phyloP scores from a whole-genome alignment of 2,329 filamentous ascomycete genomes.

The Emmonsiellopsis sp. region DNA sequence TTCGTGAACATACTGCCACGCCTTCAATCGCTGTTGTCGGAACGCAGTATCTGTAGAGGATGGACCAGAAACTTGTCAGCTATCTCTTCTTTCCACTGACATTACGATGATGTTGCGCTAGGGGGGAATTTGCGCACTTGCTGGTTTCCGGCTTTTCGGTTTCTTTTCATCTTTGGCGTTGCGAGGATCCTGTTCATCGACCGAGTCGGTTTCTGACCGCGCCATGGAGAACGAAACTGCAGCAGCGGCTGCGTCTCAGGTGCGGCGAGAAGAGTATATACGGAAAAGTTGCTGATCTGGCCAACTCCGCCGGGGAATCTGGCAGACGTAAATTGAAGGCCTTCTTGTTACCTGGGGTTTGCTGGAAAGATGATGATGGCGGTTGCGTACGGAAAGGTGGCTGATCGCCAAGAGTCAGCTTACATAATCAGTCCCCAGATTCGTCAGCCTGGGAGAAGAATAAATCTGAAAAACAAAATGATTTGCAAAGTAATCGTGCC shows the following conservation, averaged over 20 bases:
- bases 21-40: slow-evolving; percentile 90
- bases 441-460: neutral
- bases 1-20: slow-evolving; percentile 83
- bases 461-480: too few relatives aligned
- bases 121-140: slow-evolving; percentile 51
- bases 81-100: slow-evolving; percentile 1
- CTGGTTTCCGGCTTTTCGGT: slow-evolving; percentile 83
- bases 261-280: neutral
- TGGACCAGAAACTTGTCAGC: slow-evolving; percentile 1
- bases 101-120: slow-evolving; percentile 7
- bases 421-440: neutral
- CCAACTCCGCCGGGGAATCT: neutral
- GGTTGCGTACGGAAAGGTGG: neutral
- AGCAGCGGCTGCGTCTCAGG: neutral
- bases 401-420: neutral
- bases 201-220: slow-evolving; percentile 25
- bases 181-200: slow-evolving; percentile 34
- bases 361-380: neutral
- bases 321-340: neutral
- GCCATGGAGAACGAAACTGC: neutral
- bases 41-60: slow-evolving; percentile 73
- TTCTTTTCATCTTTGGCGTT: slow-evolving; percentile 53
- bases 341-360: neutral
- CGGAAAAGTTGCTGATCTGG: neutral
- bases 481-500: too few relatives aligned